Evolutionary conservation across 441 rosid genomes (phyloP).

Genomic region (Mallotus repandus): DNA sequence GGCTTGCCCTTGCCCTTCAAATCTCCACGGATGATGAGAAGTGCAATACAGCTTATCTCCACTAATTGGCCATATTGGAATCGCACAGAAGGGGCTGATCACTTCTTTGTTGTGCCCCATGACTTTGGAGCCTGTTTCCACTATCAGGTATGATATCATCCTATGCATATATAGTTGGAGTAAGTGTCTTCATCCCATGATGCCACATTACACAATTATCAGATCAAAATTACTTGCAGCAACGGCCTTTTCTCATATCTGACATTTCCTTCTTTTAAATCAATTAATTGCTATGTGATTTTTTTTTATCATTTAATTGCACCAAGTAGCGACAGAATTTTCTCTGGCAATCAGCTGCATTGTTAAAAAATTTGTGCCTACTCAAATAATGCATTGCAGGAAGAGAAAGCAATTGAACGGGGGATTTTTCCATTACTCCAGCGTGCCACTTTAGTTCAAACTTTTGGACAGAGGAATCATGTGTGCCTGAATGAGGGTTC

Average conservation of each 20-base stretch:
- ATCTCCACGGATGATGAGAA: constrained; percentile 92
- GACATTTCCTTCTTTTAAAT: background rate
- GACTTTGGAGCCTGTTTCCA: constrained; percentile 97
- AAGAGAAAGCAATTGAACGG: constrained; percentile 84
- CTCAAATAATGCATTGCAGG: constrained; percentile 38
- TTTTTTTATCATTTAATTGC: background rate
- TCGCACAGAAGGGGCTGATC: constrained; percentile 79
- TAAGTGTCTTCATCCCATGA: background rate
- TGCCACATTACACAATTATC: background rate
- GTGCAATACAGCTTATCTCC: constrained; percentile 74
- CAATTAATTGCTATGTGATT: background rate
- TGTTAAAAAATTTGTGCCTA: background rate
- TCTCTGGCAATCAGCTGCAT: background rate
- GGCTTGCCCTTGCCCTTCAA: constrained; percentile 94
- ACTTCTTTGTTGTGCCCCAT: constrained; percentile 91
- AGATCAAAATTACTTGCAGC: background rate
- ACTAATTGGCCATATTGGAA: constrained; percentile 80
- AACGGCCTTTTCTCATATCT: background rate
- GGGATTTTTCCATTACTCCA: constrained; percentile 78
- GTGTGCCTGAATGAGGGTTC: constrained; percentile 89
- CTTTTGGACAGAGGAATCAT: constrained; percentile 90
- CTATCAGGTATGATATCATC: constrained; percentile 52
- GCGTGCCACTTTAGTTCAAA: constrained; percentile 85
- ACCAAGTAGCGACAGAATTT: background rate
- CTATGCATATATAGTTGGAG: too few species aligned